A percentile compares a stretch with the other conserved stretches of the same genome.
Evolutionary conservation across 179 eudicot genomes (phyloP).

Genomic region (Silene vulgaris): DNA sequence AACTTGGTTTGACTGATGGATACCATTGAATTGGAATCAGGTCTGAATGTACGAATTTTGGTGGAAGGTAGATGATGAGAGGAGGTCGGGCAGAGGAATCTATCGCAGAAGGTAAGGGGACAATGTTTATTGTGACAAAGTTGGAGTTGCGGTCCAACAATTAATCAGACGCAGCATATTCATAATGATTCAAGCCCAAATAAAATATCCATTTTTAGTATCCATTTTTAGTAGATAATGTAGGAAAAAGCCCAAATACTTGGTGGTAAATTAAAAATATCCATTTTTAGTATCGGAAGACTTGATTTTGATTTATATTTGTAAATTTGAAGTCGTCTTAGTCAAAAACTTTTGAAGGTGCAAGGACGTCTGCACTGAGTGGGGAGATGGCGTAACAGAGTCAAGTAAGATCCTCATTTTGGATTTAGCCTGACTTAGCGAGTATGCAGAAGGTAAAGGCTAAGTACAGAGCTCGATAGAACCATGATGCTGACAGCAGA

Average conservation of each 20-base stretch:
- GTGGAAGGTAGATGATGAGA: background rate
- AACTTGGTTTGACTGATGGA: background rate
- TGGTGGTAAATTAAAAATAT: background rate
- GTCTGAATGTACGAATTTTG: background rate
- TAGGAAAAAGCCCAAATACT: background rate
- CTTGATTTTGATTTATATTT: background rate
- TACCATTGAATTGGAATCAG: background rate
- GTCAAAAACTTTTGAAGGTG: background rate
- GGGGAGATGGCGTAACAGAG: background rate
- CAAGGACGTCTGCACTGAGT: constrained; percentile 1
- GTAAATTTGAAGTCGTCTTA: background rate
- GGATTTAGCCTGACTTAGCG: background rate
- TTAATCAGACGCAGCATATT: too few species aligned
- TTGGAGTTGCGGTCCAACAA: background rate
- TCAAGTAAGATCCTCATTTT: background rate
- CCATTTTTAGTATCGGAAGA: background rate
- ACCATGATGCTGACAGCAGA: background rate
- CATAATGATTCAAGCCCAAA: too few species aligned
- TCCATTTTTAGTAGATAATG: too few species aligned
- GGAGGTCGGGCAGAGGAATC: background rate
- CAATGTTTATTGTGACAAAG: background rate
- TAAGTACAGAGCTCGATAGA: background rate
- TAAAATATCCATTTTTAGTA: too few species aligned
- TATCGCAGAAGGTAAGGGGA: background rate
- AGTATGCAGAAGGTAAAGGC: background rate